These are phyloP conservation scores for Lasiosphaeria hispida DNA, from an alignment of 495 filamentous ascomycete species.

Conservation along the genomic window DNA sequence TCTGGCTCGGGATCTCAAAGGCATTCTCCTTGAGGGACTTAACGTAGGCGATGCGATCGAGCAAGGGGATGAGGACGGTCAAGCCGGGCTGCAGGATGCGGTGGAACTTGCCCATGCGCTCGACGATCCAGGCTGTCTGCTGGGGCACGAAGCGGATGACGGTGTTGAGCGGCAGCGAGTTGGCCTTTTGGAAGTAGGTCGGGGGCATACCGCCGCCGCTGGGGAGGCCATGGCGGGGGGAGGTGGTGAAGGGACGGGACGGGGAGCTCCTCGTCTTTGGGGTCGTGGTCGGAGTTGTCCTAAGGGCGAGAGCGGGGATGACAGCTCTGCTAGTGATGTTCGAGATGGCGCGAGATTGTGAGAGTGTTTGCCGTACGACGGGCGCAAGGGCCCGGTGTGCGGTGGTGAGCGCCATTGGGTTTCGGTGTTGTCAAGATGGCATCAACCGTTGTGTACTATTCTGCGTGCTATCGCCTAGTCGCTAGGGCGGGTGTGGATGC, in stretches of 20 bases:
- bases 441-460: not conserved
- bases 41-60: constrained; percentile 97
- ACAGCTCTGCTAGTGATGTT: constrained; percentile 15
- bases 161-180: constrained; percentile 80
- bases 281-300: not conserved
- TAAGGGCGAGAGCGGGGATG: not conserved
- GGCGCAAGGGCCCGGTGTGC: constrained; percentile 32
- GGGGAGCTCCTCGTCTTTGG: constrained; percentile 2
- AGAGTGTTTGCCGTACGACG: constrained; percentile 25
- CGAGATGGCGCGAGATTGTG: constrained; percentile 13
- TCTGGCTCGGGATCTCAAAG: constrained; percentile 91
- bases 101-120: constrained; percentile 97
- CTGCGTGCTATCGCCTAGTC: not conserved
- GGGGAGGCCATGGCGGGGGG: constrained; percentile 17
- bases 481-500: not conserved
- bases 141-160: constrained; percentile 96
- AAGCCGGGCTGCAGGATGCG: constrained; percentile 88
- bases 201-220: constrained; percentile 37
- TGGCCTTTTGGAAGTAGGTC: constrained; percentile 55
- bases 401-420: constrained; percentile 34
- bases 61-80: constrained; percentile 81
- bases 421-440: too few relatives aligned
- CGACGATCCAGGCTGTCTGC: constrained; percentile 98
- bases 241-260: constrained; percentile 34
- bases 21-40: constrained; percentile 95